Evolutionary conservation across 208 protist genomes (phyloP).

Genomic region (Leishmania tropica): DNA sequence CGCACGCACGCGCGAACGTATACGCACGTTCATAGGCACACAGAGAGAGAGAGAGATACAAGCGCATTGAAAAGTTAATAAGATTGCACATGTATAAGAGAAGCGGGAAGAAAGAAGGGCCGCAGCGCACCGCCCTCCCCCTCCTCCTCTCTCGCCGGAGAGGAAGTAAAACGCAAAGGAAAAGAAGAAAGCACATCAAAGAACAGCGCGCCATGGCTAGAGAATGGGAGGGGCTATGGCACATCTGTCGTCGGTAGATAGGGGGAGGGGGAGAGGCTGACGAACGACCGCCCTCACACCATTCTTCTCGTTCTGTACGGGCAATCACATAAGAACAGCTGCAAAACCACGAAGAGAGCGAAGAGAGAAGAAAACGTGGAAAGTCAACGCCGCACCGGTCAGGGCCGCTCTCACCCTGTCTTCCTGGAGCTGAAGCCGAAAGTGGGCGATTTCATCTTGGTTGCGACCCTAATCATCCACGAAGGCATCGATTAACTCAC

Average conservation of each 20-base stretch:
- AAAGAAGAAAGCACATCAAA: background rate
- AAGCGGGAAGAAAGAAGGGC: background rate
- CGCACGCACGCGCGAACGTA: background rate
- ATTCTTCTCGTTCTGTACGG: background rate
- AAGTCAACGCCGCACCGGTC: background rate
- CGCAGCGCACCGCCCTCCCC: background rate
- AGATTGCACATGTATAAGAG: background rate
- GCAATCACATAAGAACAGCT: background rate
- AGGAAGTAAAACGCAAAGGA: background rate
- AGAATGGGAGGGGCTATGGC: background rate
- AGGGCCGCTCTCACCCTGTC: background rate
- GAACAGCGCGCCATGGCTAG: too few relatives aligned
- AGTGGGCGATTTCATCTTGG: background rate
- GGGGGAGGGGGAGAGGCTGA: background rate
- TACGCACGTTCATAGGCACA: background rate
- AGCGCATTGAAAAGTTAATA: background rate
- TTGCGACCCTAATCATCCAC: conserved; percentile 16
- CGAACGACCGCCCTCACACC: background rate
- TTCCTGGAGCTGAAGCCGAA: conserved; percentile 3
- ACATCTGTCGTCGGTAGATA: too few relatives aligned
- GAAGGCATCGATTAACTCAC: conserved; percentile 15
- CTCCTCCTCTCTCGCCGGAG: background rate
- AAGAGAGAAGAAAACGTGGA: background rate
- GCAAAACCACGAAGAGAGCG: background rate
- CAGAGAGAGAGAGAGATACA: background rate